Evolutionary conservation across 345 rosid species (phyloP).

Genomic region (Dovyalis caffra): DNA sequence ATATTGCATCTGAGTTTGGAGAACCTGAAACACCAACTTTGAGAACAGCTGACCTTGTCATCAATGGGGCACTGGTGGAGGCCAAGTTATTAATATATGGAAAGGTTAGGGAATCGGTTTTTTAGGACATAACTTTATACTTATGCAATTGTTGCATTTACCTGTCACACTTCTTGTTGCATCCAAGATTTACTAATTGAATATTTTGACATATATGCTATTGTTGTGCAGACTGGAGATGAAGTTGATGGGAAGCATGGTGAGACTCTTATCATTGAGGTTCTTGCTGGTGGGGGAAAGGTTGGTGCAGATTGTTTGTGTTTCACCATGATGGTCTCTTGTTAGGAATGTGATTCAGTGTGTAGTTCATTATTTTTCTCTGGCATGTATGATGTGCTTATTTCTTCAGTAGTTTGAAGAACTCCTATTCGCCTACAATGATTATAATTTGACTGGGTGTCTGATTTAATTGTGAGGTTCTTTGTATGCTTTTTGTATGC

Average conservation of each 20-base stretch:
- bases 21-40: constrained; percentile 44
- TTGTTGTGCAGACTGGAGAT: constrained; percentile 47
- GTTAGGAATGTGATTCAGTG: neutral
- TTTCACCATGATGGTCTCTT: neutral
- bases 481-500: no score
- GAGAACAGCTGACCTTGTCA: constrained; percentile 73
- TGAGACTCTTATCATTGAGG: constrained; percentile 71
- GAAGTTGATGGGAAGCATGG: constrained; percentile 43
- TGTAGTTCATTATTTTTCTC: no score
- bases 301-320: constrained; percentile 41
- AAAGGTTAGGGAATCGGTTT: constrained; percentile 29
- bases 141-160: neutral
- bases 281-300: constrained; percentile 93
- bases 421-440: no score
- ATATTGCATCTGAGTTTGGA: constrained; percentile 33
- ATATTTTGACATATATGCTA: neutral
- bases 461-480: no score
- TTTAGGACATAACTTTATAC: no score
- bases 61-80: constrained; percentile 77
- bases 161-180: neutral
- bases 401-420: no score
- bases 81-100: constrained; percentile 77
- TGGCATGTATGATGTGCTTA: no score
- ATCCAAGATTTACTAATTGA: neutral
- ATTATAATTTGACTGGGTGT: no score